Base-by-base conservation (phyloP, 2,329 filamentous ascomycete species). In the Hortaea sp. region DNA sequence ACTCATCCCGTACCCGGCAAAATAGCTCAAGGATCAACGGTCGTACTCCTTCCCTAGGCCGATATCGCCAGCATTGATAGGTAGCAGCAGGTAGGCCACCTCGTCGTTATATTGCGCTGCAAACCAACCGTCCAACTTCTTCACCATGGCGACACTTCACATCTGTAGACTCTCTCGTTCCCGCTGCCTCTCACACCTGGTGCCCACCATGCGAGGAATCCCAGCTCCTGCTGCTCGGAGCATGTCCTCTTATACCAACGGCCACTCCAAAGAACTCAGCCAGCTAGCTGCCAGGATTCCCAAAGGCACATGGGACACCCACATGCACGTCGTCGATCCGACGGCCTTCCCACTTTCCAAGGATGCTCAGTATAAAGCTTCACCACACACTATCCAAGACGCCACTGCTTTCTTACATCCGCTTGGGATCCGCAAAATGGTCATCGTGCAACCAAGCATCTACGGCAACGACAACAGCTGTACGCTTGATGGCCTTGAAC, bases 251-350 rank as follows among this genome's bases (percentile, higher is more conserved):
- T 5, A 39, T n/a, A 10, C 11, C 37, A 10, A n/a, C 10, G 20
- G 20, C 37, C 37, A 39, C 37, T 27, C 13, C 10, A 39, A 10
- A 10, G 44, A 29, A 28, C 39, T 57, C 7, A 46, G 49, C 13
- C 32, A 49, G 4, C 45, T 61, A 2, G 53, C 55, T 28, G 35
- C 45, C 10, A 53, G 59, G 32, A 66, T 72, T 45, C 72, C 73
- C 3, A 47, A 51, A 10, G 65, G 66, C 10, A 67, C 77, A 46
- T 81, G 78, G 77, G 77, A 81, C 57, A 75, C 72, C 43, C 78
- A 82, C 58, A 81, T 82, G 75, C 79, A 82, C 58, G 71, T 82
- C 31, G 68, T 80, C 42, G 75, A 79, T 44, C 76, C 75, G 0
- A 56, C 63, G 13, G 49, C 41, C 4, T 81, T 75, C 56, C 70